Percentiles rank a stretch among this genome's conserved stretches.
Conservation (phyloP, 495 filamentous ascomycete genomes). For the Cercophora samala region DNA sequence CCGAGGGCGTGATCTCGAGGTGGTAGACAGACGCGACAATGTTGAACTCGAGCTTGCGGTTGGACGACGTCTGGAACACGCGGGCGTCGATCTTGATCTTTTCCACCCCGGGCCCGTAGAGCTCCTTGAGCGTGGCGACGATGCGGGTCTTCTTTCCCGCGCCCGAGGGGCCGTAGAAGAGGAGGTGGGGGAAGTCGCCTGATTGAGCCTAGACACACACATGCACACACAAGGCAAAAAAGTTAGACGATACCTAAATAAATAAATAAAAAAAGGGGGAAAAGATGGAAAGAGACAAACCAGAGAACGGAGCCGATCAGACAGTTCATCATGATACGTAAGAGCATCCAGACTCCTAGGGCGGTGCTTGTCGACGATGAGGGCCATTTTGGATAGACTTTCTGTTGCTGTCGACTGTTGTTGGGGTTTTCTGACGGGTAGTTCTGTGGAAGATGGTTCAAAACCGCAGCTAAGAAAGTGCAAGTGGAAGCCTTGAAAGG, state of each 20-base stretch:
- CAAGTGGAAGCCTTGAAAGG: not conserved
- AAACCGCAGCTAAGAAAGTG: too few relatives aligned
- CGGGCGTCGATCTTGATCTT: slow-evolving; percentile 97
- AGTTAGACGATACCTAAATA: slow-evolving; percentile 20
- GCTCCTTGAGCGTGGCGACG: slow-evolving; percentile 85
- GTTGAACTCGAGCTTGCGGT: slow-evolving; percentile 98
- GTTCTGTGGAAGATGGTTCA: too few relatives aligned
- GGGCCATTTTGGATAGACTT: slow-evolving; percentile 44
- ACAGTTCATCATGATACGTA: slow-evolving; percentile 85
- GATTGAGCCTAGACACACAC: slow-evolving; percentile 68
- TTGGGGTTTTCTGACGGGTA: too few relatives aligned
- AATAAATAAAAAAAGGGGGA: not conserved
- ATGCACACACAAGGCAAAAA: not conserved
- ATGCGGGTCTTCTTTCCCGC: slow-evolving; percentile 98
- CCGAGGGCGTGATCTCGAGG: slow-evolving; percentile 94
- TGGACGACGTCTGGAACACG: slow-evolving; percentile 90
- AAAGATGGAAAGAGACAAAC: slow-evolving; percentile 48
- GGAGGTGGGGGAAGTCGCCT: slow-evolving; percentile 94
- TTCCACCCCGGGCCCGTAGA: slow-evolving; percentile 88
- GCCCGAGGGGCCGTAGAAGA: slow-evolving; percentile 93
- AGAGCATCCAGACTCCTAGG: slow-evolving; percentile 84
- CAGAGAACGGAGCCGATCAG: slow-evolving; percentile 79
- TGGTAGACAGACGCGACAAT: slow-evolving; percentile 95
- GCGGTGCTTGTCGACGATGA: slow-evolving; percentile 92
- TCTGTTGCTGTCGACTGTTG: not conserved